Percentiles rank a stretch among this genome's conserved stretches.
These are phyloP conservation scores for Malania oleifera DNA, from an alignment of 164 flowering plant species.

Conservation along the genomic window DNA sequence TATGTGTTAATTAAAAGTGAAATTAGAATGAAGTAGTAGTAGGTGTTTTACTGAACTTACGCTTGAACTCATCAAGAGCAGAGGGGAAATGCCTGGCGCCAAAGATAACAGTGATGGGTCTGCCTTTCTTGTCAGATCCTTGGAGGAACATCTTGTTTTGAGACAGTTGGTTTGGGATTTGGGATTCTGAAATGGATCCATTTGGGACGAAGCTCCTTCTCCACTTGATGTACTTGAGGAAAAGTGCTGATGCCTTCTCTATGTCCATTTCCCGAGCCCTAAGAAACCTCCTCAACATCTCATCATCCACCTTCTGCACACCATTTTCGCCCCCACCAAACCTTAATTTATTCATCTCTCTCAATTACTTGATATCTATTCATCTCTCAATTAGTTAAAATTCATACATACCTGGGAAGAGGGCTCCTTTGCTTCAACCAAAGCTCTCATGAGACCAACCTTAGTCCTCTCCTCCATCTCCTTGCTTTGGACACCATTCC, in stretches of 20 bases:
- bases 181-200: conserved; percentile 46
- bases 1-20: neutral
- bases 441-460: conserved; percentile 31
- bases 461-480: conserved; percentile 27
- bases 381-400: neutral
- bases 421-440: conserved; percentile 34
- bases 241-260: conserved; percentile 55
- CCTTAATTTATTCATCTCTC: neutral
- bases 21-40: neutral
- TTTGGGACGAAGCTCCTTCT: conserved; percentile 51
- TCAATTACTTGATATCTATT: neutral
- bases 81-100: conserved; percentile 42
- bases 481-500: too few relatives aligned
- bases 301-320: conserved; percentile 61
- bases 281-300: conserved; percentile 69
- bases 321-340: neutral
- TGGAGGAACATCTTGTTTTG: conserved; percentile 71
- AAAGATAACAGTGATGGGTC: conserved; percentile 45
- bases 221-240: conserved; percentile 72
- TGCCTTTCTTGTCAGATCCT: conserved; percentile 65
- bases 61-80: conserved; percentile 64
- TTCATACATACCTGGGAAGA: conserved; percentile 27
- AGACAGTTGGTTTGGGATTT: conserved; percentile 48
- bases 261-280: conserved; percentile 72
- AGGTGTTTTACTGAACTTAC: conserved; percentile 24